Evolutionary conservation across 495 filamentous ascomycete genomes (phyloP).

Genomic region (Talaromyces adpressus): DNA sequence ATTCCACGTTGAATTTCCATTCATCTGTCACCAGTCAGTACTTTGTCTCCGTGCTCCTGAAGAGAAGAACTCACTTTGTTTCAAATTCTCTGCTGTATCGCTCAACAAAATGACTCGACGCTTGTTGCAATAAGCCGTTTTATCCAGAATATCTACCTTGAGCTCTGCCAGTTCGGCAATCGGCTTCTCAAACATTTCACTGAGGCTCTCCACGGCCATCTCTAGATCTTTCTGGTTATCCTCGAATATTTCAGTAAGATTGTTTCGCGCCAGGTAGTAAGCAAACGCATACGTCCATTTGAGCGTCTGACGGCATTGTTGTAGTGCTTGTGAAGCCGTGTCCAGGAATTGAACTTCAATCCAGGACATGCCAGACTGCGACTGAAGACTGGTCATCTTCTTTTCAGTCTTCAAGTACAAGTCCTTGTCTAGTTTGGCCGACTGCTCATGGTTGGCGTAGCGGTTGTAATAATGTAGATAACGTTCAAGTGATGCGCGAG

Average conservation of each 20-base stretch:
- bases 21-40: slow-evolving; percentile 19
- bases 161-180: slow-evolving; percentile 72
- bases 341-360: slow-evolving; percentile 97
- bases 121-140: slow-evolving; percentile 93
- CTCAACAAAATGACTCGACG: slow-evolving; percentile 80
- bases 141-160: slow-evolving; percentile 97
- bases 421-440: slow-evolving; percentile 93
- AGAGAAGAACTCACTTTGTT: slow-evolving; percentile 57
- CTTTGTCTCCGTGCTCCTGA: neutral
- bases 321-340: slow-evolving; percentile 84
- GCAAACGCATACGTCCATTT: slow-evolving; percentile 99
- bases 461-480: slow-evolving; percentile 99
- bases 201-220: slow-evolving; percentile 89
- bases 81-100: slow-evolving; percentile 86
- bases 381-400: slow-evolving; percentile 96
- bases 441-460: slow-evolving; percentile 98
- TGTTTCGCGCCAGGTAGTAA: slow-evolving; percentile 91
- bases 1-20: slow-evolving; percentile 40
- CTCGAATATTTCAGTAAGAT: slow-evolving; percentile 94
- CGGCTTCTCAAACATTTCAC: slow-evolving; percentile 97
- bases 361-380: slow-evolving; percentile 91
- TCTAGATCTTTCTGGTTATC: slow-evolving; percentile 98
- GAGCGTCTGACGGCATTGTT: slow-evolving; percentile 91
- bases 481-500: slow-evolving; percentile 79
- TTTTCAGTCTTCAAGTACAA: slow-evolving; percentile 94